phyloP scores from a whole-genome alignment of 1,284 basidiomycete genomes.

The Golubevia sp. region DNA sequence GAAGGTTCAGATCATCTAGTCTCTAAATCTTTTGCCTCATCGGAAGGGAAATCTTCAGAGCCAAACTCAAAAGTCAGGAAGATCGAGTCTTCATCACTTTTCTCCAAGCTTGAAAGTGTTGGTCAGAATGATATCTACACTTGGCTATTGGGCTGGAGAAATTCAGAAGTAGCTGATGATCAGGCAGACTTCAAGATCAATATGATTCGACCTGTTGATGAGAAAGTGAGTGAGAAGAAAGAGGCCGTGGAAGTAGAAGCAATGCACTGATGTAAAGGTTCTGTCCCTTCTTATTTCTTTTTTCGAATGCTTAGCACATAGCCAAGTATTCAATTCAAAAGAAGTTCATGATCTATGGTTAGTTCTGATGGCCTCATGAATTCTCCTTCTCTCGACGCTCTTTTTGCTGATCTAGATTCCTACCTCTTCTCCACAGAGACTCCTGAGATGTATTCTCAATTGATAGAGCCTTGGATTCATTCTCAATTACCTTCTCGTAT shows the following conservation, averaged over 20 bases:
- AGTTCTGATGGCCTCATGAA: constrained; percentile 71
- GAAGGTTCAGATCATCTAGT: no score
- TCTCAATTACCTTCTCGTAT: constrained; percentile 63
- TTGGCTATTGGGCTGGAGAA: constrained; percentile 46
- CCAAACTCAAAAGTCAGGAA: not conserved
- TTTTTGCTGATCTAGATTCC: not conserved
- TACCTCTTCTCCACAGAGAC: constrained; percentile 23
- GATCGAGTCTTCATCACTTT: not conserved
- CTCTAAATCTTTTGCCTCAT: no score
- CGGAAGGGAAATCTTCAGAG: not conserved
- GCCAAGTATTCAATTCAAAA: constrained; percentile 78
- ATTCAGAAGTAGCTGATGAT: not conserved
- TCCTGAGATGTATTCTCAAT: constrained; percentile 37
- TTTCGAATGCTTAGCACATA: constrained; percentile 59
- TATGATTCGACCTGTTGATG: constrained; percentile 40
- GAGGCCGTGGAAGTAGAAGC: no score
- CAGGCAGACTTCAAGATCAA: constrained; percentile 47
- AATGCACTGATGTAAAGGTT: no score
- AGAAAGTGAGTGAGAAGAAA: constrained; percentile 26
- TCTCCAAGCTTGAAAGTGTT: constrained; percentile 20
- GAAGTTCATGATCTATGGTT: constrained; percentile 71
- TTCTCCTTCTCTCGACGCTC: constrained; percentile 72
- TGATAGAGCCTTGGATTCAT: constrained; percentile 47
- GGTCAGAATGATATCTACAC: constrained; percentile 58
- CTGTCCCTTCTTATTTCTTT: no score